These are phyloP conservation scores for Phoenix roebelenii DNA, from an alignment of 176 grass and related monocot species.

Conservation along the genomic window DNA sequence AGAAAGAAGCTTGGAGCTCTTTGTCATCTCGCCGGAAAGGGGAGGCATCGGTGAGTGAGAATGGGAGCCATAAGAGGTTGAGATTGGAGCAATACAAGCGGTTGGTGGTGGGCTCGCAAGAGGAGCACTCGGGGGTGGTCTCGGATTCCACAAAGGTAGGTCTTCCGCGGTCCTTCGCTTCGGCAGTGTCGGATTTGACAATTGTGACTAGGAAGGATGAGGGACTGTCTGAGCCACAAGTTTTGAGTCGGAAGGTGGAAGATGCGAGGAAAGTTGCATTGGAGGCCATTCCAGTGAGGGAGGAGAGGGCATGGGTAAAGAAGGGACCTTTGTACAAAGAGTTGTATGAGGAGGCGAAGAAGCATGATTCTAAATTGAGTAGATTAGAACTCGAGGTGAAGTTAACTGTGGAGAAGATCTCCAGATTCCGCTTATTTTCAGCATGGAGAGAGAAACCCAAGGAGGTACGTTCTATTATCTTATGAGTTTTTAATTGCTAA, in stretches of 20 bases:
- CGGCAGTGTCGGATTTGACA: constrained; percentile 20
- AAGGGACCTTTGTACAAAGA: constrained; percentile 5
- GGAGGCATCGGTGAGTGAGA: neutral
- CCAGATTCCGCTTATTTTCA: neutral
- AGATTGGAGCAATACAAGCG: constrained; percentile 12
- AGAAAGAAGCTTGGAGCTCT: too few species aligned
- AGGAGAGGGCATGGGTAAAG: neutral
- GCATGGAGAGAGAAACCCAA: neutral
- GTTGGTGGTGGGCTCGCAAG: constrained; percentile 1
- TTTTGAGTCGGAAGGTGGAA: neutral
- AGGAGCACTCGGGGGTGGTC: neutral
- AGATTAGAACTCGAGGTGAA: constrained; percentile 1
- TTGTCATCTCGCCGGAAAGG: too few species aligned
- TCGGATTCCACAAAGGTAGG: too few species aligned
- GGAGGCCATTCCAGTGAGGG: constrained; percentile 1
- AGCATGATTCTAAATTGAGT: constrained; percentile 22
- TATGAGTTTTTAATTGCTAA: too few species aligned
- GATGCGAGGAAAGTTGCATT: constrained; percentile 7
- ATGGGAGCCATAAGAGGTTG: neutral
- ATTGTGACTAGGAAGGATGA: constrained; percentile 13
- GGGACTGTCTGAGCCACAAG: constrained; percentile 4
- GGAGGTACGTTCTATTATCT: constrained; percentile 10
- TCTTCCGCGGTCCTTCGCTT: too few species aligned
- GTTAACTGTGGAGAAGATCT: constrained; percentile 15
- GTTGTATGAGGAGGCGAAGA: constrained; percentile 2